phyloP scores from a whole-genome alignment of 2,329 filamentous ascomycete species.

The Diplodia corticola region DNA sequence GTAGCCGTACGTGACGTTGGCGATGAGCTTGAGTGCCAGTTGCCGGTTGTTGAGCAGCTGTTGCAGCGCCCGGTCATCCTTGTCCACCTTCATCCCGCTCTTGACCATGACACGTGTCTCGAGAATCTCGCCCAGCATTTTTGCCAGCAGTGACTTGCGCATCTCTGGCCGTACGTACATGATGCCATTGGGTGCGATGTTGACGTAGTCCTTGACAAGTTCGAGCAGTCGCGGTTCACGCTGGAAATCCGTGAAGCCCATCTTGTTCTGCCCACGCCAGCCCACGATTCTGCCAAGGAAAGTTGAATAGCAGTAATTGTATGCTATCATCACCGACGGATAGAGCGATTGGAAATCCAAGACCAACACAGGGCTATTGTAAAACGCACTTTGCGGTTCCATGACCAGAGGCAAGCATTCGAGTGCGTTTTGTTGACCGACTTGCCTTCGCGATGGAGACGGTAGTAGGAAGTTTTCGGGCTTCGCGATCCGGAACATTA shows the following conservation, averaged over 20 bases:
- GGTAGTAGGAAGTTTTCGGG: slow-evolving; percentile 91
- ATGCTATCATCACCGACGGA: slow-evolving; percentile 97
- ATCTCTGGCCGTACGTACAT: slow-evolving; percentile 88
- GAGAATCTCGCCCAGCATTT: slow-evolving; percentile 94
- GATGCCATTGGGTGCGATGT: slow-evolving; percentile 93
- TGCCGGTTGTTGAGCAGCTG: slow-evolving; percentile 90
- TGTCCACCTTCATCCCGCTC: slow-evolving; percentile 90
- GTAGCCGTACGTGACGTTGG: slow-evolving; percentile 99
- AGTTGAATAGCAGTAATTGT: slow-evolving; percentile 98
- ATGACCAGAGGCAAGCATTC: slow-evolving; percentile 95
- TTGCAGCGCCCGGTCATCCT: slow-evolving; percentile 82
- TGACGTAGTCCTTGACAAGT: slow-evolving; percentile 80
- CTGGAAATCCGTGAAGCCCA: slow-evolving; percentile 89
- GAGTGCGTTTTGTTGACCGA: slow-evolving; percentile 88
- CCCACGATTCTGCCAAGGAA: slow-evolving; percentile 82
- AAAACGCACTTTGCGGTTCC: slow-evolving; percentile 95
- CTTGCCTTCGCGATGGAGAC: slow-evolving; percentile 87
- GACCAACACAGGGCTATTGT: slow-evolving; percentile 83
- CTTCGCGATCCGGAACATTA: slow-evolving; percentile 98
- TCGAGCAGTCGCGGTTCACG: slow-evolving; percentile 73
- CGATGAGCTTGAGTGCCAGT: slow-evolving; percentile 88
- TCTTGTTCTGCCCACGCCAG: slow-evolving; percentile 91
- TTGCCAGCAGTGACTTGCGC: slow-evolving; percentile 86
- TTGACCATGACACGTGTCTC: slow-evolving; percentile 98
- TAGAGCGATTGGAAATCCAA: slow-evolving; percentile 96